These are phyloP conservation scores for Piromyces sp. DNA, from an alignment of 192 early-diverging fungal species.

Conservation along the genomic window DNA sequence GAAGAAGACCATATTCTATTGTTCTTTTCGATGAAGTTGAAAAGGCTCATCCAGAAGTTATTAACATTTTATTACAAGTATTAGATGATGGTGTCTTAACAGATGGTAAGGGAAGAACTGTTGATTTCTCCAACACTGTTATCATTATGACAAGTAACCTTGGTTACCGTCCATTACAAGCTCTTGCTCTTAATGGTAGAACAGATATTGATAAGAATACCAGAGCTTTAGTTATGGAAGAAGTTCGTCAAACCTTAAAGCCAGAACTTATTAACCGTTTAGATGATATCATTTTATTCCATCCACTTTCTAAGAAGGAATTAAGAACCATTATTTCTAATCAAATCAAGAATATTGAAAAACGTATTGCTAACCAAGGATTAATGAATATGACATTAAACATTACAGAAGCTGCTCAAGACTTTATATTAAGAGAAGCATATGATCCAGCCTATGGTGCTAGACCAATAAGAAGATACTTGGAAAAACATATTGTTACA, in stretches of 20 bases:
- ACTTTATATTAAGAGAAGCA: slow-evolving; percentile 55
- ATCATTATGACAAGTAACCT: slow-evolving; percentile 91
- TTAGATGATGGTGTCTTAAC: slow-evolving; percentile 93
- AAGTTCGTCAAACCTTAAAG: slow-evolving; percentile 62
- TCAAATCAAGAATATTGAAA: slow-evolving; percentile 42
- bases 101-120: slow-evolving; percentile 76
- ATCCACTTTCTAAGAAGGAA: slow-evolving; percentile 34
- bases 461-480: slow-evolving; percentile 71
- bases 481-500: slow-evolving; percentile 76
- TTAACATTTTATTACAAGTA: slow-evolving; percentile 61
- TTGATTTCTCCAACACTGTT: slow-evolving; percentile 90
- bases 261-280: slow-evolving; percentile 95
- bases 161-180: slow-evolving; percentile 43
- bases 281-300: slow-evolving; percentile 81
- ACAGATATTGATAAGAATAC: not conserved
- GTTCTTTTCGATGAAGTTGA: slow-evolving; percentile 97
- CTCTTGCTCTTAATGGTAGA: slow-evolving; percentile 4
- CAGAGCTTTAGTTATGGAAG: slow-evolving; percentile 50
- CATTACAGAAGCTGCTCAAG: slow-evolving; percentile 49
- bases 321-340: slow-evolving; percentile 53
- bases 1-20: slow-evolving; percentile 79
- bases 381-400: slow-evolving; percentile 38
- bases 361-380: slow-evolving; percentile 48
- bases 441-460: slow-evolving; percentile 94
- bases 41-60: slow-evolving; percentile 76